Evolutionary conservation across 2,329 filamentous ascomycete species (phyloP).

Genomic region (Zasmidium citrigriseum): DNA sequence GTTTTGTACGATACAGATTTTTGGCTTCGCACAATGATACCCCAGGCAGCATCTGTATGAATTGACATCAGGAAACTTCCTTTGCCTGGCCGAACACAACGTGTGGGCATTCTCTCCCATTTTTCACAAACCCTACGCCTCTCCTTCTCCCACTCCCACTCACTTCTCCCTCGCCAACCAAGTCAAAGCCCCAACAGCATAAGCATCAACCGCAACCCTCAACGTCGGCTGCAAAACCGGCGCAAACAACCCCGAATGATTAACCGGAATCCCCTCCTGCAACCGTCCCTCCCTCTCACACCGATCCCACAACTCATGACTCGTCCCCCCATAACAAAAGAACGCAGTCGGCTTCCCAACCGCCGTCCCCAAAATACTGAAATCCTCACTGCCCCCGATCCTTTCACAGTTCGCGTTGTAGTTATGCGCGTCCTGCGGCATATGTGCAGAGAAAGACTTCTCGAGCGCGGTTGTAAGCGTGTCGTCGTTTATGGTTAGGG

Average conservation of each 20-base stretch:
- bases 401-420: constrained; percentile 45
- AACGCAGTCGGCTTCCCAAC: constrained; percentile 55
- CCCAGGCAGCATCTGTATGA: too few species aligned
- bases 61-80: too few species aligned
- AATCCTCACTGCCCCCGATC: constrained; percentile 58
- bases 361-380: constrained; percentile 55
- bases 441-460: constrained; percentile 48
- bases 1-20: too few species aligned
- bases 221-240: constrained; percentile 62
- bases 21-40: too few species aligned
- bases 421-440: constrained; percentile 35
- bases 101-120: too few species aligned
- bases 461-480: constrained; percentile 45
- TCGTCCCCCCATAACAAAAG: constrained; percentile 59
- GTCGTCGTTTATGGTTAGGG: constrained; percentile 56
- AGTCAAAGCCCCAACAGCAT: constrained; percentile 37
- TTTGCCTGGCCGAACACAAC: too few species aligned
- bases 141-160: not conserved
- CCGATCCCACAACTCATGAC: constrained; percentile 53
- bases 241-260: constrained; percentile 62
- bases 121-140: too few species aligned
- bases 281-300: constrained; percentile 47
- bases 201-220: constrained; percentile 47
- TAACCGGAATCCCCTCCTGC: constrained; percentile 55
- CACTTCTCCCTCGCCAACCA: constrained; percentile 32